These are phyloP conservation scores for Rutstroemia sydowiana DNA, from an alignment of 2,329 filamentous ascomycete species.

Conservation along the genomic window DNA sequence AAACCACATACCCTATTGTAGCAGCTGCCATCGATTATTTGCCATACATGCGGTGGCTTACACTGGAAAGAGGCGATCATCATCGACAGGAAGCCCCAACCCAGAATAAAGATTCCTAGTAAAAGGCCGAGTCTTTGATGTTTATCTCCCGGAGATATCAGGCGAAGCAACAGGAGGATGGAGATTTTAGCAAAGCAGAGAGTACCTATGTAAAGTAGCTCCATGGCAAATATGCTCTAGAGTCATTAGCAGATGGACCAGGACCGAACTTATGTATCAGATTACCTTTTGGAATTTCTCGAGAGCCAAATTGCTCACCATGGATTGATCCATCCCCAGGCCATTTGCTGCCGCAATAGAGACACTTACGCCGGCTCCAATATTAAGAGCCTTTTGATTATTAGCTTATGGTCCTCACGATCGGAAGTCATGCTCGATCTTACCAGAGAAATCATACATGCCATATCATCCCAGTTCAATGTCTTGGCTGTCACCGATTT, in stretches of 20 bases:
- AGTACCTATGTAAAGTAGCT: neutral
- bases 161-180: neutral
- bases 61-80: neutral
- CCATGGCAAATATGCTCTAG: neutral
- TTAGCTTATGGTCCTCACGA: neutral
- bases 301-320: neutral
- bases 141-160: neutral
- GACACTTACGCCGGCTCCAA: neutral
- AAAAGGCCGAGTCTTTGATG: neutral
- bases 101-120: neutral
- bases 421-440: neutral
- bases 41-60: neutral
- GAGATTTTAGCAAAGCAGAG: neutral
- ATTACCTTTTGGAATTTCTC: neutral
- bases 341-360: neutral
- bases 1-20: neutral
- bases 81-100: neutral
- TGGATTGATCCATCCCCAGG: neutral
- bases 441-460: neutral
- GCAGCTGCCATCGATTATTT: neutral
- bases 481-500: neutral
- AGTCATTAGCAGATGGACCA: neutral
- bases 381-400: neutral
- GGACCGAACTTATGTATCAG: no score
- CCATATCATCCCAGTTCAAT: neutral